These are phyloP conservation scores for Ganoderma meredithae DNA, from an alignment of 1,284 basidiomycete species.

Conservation along the genomic window DNA sequence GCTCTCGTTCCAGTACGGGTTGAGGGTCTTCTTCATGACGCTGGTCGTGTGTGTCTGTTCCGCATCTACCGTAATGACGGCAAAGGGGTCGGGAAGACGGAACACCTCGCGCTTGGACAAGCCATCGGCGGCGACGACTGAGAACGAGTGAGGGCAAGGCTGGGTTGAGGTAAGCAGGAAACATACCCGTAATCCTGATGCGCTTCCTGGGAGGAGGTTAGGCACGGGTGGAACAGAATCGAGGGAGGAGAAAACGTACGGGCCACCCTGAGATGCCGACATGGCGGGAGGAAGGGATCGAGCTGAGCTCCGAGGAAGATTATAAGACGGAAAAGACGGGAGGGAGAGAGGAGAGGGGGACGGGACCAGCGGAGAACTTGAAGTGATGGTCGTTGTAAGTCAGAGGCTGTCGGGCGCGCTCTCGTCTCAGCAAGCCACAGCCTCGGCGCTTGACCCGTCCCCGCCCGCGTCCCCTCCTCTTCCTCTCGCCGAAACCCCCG, in stretches of 20 bases:
- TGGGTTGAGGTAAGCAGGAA: slow-evolving; percentile 2
- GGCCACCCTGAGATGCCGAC: slow-evolving; percentile 37
- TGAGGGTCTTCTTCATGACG: slow-evolving; percentile 85
- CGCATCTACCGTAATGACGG: slow-evolving; percentile 94
- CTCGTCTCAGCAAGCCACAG: slow-evolving; percentile 19
- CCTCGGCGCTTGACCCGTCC: slow-evolving; percentile 19
- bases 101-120: slow-evolving; percentile 92
- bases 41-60: slow-evolving; percentile 94
- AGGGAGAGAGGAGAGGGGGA: neutral
- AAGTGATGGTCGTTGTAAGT: slow-evolving; percentile 23
- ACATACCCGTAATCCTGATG: slow-evolving; percentile 49
- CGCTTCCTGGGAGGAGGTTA: slow-evolving; percentile 43
- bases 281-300: slow-evolving; percentile 27
- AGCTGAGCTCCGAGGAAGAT: slow-evolving; percentile 6
- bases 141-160: slow-evolving; percentile 16
- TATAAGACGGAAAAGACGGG: neutral
- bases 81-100: slow-evolving; percentile 94
- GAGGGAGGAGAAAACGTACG: slow-evolving; percentile 32
- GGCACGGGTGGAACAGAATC: slow-evolving; percentile 8
- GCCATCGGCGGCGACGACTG: slow-evolving; percentile 90
- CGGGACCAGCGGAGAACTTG: neutral
- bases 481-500: neutral
- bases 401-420: slow-evolving; percentile 18
- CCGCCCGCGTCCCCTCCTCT: neutral
- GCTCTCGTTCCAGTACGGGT: slow-evolving; percentile 93